phyloP scores from a whole-genome alignment of 805 yeast genomes.

The Candida ascalaphidarum region DNA sequence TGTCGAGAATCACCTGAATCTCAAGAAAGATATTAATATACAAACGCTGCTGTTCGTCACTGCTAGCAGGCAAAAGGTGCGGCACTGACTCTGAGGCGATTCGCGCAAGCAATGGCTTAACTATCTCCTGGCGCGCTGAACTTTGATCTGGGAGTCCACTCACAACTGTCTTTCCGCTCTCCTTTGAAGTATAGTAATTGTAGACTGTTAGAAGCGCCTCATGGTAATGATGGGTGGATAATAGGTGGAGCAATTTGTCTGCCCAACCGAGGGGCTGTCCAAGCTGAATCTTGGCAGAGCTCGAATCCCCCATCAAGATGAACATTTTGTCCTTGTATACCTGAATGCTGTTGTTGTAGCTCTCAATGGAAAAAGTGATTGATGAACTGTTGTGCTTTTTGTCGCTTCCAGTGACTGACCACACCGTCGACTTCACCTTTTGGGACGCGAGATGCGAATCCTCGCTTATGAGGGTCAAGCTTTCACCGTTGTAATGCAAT shows the following conservation, averaged over 20 bases:
- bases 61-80: conserved; percentile 27
- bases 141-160: conserved; percentile 49
- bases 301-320: conserved; percentile 9
- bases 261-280: conserved; percentile 69
- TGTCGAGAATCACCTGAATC: conserved; percentile 4
- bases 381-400: too few relatives aligned
- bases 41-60: conserved; percentile 9
- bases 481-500: too few relatives aligned
- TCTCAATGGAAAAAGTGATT: too few relatives aligned
- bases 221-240: conserved; percentile 41
- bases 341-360: conserved; percentile 10
- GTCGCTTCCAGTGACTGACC: too few relatives aligned
- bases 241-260: conserved; percentile 42
- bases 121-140: conserved; percentile 35
- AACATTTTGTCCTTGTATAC: conserved; percentile 16
- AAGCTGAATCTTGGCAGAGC: conserved; percentile 33
- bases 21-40: conserved; percentile 10
- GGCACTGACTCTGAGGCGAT: conserved; percentile 47
- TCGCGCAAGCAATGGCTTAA: conserved; percentile 47
- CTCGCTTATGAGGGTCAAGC: too few relatives aligned
- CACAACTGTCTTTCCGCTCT: conserved; percentile 39
- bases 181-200: conserved; percentile 37
- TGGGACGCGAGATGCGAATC: too few relatives aligned
- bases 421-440: too few relatives aligned
- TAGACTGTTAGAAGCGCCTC: conserved; percentile 51